Evolutionary conservation across 1,284 basidiomycete species (phyloP), one percentile per base, ranked within the genome.

Genomic region (Pseudozyma thailandica): DNA sequence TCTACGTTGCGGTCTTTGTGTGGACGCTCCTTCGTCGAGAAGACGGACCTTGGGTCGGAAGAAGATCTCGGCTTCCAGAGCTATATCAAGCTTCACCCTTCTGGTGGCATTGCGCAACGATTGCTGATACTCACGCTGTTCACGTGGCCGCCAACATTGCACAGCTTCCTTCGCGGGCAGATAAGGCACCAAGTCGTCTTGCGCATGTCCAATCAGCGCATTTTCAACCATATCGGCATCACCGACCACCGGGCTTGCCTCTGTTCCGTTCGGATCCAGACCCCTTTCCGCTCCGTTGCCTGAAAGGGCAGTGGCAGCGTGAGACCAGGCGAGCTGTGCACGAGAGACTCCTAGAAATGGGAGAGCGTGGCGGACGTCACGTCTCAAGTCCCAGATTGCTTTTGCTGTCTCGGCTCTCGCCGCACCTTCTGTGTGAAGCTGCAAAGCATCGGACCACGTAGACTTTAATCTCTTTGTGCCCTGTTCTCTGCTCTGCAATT

Each of bases 61-160:
- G 33, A 64, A 71, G 21, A 62, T n/a, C 18, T 60, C 56, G 6
- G 49, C 9, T 39, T 71, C 61, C 23, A 71, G 57, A 6, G 45
- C 51, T 18, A 55, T 26, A 28, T 71, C 61, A 37, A 61, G n/a
- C 50, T 26, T 44, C 53, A 65, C 57, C 7, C 41, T 52, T 15
- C 20, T 30, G 16, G 51, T 35, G 5, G 68, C 61, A 0, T 39
- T n/a, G 8, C 26, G 21, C 16, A 71, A 16, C 21, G 68, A 64
- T 6, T 43, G 15, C 33, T 54, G 60, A 2, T 37, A 4, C 9
- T 23, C 37, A 13, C 26, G 21, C 16, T 48, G 47, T 15, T 37
- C 38, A 3, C n/a, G 28, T 9, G 26, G 9, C 12, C 26, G 45
- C 68, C 68, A 71, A 21, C 15, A 4, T 7, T 56, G 33, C 21